These are phyloP conservation scores for Pythium biforme DNA, from an alignment of 352 stramenopile species.

Conservation along the genomic window DNA sequence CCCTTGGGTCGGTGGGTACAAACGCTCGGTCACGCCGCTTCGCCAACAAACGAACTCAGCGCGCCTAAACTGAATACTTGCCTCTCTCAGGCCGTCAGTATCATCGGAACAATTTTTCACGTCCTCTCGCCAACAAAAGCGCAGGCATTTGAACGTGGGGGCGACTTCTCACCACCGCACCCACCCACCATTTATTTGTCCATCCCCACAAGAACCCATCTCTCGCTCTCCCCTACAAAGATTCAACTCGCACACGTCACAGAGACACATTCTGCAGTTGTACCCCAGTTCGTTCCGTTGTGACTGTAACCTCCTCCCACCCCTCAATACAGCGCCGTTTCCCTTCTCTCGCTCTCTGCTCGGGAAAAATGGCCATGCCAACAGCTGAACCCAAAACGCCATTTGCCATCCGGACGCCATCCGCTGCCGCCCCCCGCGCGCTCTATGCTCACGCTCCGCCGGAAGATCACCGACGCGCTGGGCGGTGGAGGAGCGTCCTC, in stretches of 20 bases:
- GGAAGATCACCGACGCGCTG: conserved; percentile 20
- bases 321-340: neutral
- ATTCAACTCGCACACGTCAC: neutral
- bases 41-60: too few relatives aligned
- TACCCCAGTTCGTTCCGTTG: neutral
- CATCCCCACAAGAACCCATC: conserved; percentile 1
- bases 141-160: neutral
- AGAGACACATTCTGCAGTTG: neutral
- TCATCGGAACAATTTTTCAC: neutral
- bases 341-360: neutral
- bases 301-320: neutral
- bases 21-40: too few relatives aligned
- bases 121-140: neutral
- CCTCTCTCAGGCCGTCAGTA: too few relatives aligned
- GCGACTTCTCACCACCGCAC: neutral
- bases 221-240: neutral
- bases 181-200: neutral
- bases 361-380: neutral
- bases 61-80: too few relatives aligned
- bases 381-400: conserved; percentile 11
- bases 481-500: conserved; percentile 9
- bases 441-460: conserved; percentile 18
- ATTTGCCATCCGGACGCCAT: neutral
- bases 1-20: too few relatives aligned
- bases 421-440: neutral